Evolutionary conservation across 169 alveolate species (phyloP), one percentile per base, ranked within the genome.

Genomic region (Plasmodium coatneyi): DNA sequence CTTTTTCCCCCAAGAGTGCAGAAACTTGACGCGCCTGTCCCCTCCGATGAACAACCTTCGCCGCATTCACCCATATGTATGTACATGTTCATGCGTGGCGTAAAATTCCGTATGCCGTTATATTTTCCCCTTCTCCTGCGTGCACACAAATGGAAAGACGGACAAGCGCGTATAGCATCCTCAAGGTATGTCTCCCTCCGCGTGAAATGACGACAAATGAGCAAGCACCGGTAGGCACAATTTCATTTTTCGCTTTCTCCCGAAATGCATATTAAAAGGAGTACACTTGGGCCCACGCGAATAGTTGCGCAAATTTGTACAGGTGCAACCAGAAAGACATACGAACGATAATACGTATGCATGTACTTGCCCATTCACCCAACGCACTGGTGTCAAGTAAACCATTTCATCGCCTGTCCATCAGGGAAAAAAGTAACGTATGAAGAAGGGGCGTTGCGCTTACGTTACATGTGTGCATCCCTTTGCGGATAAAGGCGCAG

Each of bases 141-240:
- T 60, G 34, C 28, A 60, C 34, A 25, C 76, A 60, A 19, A 60
- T 60, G 76, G 76, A 60, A 19, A 25, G 34, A 5, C 28, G 16
- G 34, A 19, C 76, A 60, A 9, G 5, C 34, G 76, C 76, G 28
- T 60, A 19, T 19, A 19, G 36, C 76, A 22, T 5, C 76, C 76
- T 7, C 0, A 60, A 22, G 34, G 76, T 3, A 25, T 60, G 34
- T 60, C 34, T 60, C 14, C 12, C 28, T 60, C 34, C 76, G 34
- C 30, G 43, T 30, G 10, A 39, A n/a, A 36, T 30, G 71, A 7
- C 30, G 1, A 70, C 10, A 71, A 5, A 9, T 60, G 28, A 22
- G 9, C 34, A 60, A 71, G 92, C 92, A 83, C 92, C 92, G 52
- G 60, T 66, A 71, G 92, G 92, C 92, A 83, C 92, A 81, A 56